Base-by-base conservation (phyloP, 2,329 filamentous ascomycete genomes). In the Alternaria gansuensis region DNA sequence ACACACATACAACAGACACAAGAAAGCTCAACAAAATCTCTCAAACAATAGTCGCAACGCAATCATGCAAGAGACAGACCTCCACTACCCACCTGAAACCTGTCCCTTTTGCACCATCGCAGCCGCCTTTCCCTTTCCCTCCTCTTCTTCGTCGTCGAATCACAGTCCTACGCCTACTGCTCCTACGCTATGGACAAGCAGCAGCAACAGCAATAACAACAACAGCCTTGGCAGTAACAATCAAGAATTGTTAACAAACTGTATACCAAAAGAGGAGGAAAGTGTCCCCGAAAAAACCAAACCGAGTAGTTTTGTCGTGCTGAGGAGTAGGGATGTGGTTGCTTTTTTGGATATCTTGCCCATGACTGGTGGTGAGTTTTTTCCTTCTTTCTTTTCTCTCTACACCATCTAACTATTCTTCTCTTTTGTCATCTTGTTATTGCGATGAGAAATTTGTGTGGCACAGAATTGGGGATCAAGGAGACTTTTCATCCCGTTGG, bases 341-440 rank as follows among this genome's bases (percentile, higher is more conserved):
- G 93, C 93, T 40, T 98, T 98, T 79, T 84, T 98, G 68, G 94
- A 98, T 79, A 97, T 97, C 71, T 86, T 96, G 82, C 95, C 95
- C 0, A 86, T 98, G 51, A 90, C 91, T 0, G 83, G 83, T 0
- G 93, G 93, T 70, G 39, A 53, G 66, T 68, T 41, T 45, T 9
- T 31, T 6, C 29, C 1, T 7, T 52, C 65, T 49, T 29, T 49
- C 17, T 5, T 31, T 24, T 53, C 31, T 29, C 14, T 28, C 17
- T 29, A 23, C 23, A 39, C 6, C 1, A 2, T 45, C 29, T 33
- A 9, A 11, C n/a, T 3, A 10, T 23, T 26, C n/a, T 55, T 49
- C 46, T 10, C 23, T 3, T 50, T 29, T 50, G n/a, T 4, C 9
- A 11, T 37, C 7, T 7, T 39, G 33, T 26, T 28, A 23, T 14